A percentile compares a stretch with the other conserved stretches of the same genome.
Conservation (phyloP, 2,329 filamentous ascomycete genomes). For the Alternaria novae-zelandiae region DNA sequence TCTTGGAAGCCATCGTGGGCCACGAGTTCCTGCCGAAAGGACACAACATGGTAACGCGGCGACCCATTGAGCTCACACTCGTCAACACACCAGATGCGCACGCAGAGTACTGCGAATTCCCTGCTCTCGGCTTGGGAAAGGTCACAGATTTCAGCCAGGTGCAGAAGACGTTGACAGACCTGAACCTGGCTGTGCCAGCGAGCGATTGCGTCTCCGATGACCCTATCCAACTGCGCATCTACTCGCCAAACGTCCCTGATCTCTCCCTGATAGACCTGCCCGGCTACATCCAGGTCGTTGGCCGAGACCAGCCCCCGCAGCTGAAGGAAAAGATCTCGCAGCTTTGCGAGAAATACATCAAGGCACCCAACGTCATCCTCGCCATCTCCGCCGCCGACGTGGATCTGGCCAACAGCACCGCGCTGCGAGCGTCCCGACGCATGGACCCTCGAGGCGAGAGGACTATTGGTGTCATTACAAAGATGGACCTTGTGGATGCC, state of each 20-base stretch:
- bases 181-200: constrained; percentile 91
- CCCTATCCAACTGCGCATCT: constrained; percentile 93
- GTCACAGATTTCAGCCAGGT: constrained; percentile 92
- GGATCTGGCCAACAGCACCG: constrained; percentile 94
- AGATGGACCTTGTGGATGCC: constrained; percentile 96
- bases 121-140: constrained; percentile 85
- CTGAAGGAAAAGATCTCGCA: constrained; percentile 96
- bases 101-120: constrained; percentile 94
- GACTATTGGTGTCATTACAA: constrained; percentile 98
- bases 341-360: constrained; percentile 97
- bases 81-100: constrained; percentile 90
- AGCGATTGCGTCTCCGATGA: constrained; percentile 94
- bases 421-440: constrained; percentile 83
- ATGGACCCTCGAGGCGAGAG: constrained; percentile 94
- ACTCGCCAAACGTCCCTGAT: constrained; percentile 93
- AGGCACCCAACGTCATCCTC: constrained; percentile 92
- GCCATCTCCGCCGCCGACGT: constrained; percentile 98
- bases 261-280: constrained; percentile 95
- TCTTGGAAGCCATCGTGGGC: constrained; percentile 94
- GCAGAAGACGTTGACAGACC: constrained; percentile 90
- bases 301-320: constrained; percentile 86
- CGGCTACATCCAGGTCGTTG: constrained; percentile 95
- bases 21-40: constrained; percentile 98
- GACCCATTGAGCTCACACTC: constrained; percentile 93
- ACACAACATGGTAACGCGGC: constrained; percentile 96